A percentile compares a stretch with the other conserved stretches of the same genome.
Evolutionary conservation across 2,329 filamentous ascomycete species (phyloP).

Genomic region (Alternaria infectoria): DNA sequence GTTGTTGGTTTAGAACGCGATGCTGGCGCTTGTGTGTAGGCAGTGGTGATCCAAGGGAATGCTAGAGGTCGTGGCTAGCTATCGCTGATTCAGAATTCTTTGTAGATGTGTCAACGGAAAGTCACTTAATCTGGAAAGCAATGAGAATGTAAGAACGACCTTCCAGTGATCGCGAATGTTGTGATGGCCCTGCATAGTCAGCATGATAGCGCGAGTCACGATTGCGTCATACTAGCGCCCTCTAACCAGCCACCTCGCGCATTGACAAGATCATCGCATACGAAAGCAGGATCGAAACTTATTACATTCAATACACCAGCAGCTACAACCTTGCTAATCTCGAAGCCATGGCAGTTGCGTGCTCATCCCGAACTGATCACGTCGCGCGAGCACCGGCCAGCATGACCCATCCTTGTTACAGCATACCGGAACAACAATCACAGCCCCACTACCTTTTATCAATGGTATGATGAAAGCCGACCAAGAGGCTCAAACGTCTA

Average conservation of each 20-base stretch:
- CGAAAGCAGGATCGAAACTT: too few relatives aligned
- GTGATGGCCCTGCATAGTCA: not conserved
- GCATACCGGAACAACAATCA: too few relatives aligned
- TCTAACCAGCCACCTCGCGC: not conserved
- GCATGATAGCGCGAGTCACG: not conserved
- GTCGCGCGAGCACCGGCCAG: too few relatives aligned
- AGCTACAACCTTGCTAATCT: too few relatives aligned
- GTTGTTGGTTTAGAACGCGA: not conserved
- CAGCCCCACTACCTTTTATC: too few relatives aligned
- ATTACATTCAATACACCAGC: too few relatives aligned
- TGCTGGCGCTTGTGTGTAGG: not conserved
- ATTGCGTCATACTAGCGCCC: constrained; percentile 4
- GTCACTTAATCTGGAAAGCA: not conserved
- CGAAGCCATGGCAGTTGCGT: too few relatives aligned
- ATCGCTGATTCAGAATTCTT: not conserved
- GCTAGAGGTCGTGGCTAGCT: too few relatives aligned
- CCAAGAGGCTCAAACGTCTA: too few relatives aligned
- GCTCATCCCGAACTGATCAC: too few relatives aligned
- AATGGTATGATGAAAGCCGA: too few relatives aligned
- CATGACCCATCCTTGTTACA: too few relatives aligned
- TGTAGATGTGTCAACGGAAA: not conserved
- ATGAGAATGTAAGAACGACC: not conserved
- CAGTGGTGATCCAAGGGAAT: not conserved
- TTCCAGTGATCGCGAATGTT: not conserved
- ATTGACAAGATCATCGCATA: not conserved